phyloP scores from a whole-genome alignment of 306 rosid species.

The Dryas drummondii region DNA sequence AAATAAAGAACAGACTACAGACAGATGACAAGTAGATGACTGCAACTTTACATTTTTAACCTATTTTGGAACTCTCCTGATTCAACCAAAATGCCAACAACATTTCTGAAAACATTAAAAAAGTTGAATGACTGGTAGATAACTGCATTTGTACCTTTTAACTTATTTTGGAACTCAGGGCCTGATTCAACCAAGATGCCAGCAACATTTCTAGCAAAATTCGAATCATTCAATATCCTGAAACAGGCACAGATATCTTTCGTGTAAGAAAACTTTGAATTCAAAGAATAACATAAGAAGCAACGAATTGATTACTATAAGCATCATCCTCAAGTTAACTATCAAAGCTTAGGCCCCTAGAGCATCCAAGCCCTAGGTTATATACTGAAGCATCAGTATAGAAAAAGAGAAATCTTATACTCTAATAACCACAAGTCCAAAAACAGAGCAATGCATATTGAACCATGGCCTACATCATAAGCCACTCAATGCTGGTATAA shows the following conservation, averaged over 20 bases:
- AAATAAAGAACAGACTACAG: slow-evolving; percentile 8
- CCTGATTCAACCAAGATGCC: slow-evolving; percentile 22
- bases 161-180: slow-evolving; percentile 6
- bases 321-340: slow-evolving; percentile 17
- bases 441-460: not conserved
- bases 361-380: not conserved
- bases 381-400: not conserved
- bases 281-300: slow-evolving; percentile 15
- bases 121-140: not conserved
- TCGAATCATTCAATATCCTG: slow-evolving; percentile 11
- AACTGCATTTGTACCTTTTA: not conserved
- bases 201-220: slow-evolving; percentile 9
- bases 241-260: slow-evolving; percentile 15
- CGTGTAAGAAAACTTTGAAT: slow-evolving; percentile 15
- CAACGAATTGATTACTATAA: slow-evolving; percentile 14
- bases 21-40: slow-evolving; percentile 5
- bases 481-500: not conserved
- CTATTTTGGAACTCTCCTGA: slow-evolving; percentile 40
- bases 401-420: not conserved
- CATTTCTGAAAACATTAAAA: slow-evolving; percentile 40
- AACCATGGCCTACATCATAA: not conserved
- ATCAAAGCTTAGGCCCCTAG: not conserved
- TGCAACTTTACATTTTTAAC: slow-evolving; percentile 37
- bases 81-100: slow-evolving; percentile 70
- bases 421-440: not conserved